These are phyloP conservation scores for Magnolia officinalis DNA, from an alignment of 164 flowering plant genomes.

Conservation along the genomic window DNA sequence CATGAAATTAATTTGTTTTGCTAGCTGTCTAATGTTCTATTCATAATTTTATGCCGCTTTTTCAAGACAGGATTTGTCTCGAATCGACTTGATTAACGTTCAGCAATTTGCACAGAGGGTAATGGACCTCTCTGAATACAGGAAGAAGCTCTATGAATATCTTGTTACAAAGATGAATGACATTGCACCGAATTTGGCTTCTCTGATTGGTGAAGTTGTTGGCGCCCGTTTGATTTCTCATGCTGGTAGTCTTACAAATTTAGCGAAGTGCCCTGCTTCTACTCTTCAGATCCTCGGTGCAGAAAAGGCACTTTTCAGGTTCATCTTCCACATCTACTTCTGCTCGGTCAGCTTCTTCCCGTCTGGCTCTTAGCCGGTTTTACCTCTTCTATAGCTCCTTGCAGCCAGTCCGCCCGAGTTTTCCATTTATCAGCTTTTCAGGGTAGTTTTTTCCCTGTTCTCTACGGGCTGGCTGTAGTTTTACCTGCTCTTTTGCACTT, in stretches of 20 bases:
- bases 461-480: no score
- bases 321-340: not conserved
- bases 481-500: no score
- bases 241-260: slow-evolving; percentile 98
- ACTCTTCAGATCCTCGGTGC: slow-evolving; percentile 99
- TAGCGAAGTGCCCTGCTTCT: slow-evolving; percentile 98
- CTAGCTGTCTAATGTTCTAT: not conserved
- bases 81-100: slow-evolving; percentile 86
- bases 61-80: slow-evolving; percentile 92
- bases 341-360: not conserved
- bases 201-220: slow-evolving; percentile 86
- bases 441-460: no score
- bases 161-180: slow-evolving; percentile 91
- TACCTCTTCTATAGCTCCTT: no score
- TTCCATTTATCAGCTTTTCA: no score
- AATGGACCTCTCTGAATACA: slow-evolving; percentile 84
- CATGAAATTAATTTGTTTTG: not conserved
- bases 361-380: no score
- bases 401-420: no score
- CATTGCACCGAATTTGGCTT: slow-evolving; percentile 96
- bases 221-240: slow-evolving; percentile 97
- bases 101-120: slow-evolving; percentile 90
- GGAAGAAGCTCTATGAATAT: slow-evolving; percentile 84
- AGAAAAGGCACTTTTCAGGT: slow-evolving; percentile 99
- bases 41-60: slow-evolving; percentile 3